Evolutionary conservation across 768 basidiomycete species (phyloP).

Genomic region (Tylopilus sp.): DNA sequence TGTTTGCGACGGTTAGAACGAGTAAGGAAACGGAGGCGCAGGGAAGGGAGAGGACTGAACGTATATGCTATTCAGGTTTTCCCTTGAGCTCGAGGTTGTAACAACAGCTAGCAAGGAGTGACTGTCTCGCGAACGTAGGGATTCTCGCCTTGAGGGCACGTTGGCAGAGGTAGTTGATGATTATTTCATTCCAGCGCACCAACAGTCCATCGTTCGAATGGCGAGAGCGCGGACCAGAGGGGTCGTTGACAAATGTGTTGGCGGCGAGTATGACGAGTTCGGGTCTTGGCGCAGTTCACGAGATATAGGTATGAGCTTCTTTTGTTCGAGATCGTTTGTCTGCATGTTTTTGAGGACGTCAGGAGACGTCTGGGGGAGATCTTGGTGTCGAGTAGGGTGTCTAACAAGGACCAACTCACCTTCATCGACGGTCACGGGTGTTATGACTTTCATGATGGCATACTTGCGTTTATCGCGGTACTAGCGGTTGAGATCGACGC

Average conservation of each 20-base stretch:
- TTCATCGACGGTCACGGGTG: conserved; percentile 99
- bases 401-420: conserved; percentile 43
- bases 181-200: conserved; percentile 98
- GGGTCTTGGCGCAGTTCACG: conserved; percentile 99
- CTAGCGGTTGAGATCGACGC: too few relatives aligned
- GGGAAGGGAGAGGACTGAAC: too few relatives aligned
- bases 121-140: conserved; percentile 99
- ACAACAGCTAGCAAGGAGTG: too few relatives aligned
- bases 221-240: too few relatives aligned
- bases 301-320: conserved; percentile 98
- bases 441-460: conserved; percentile 96
- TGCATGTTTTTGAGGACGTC: too few relatives aligned
- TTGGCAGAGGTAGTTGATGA: conserved; percentile 91
- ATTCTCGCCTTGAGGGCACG: conserved; percentile 89
- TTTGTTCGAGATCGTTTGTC: too few relatives aligned
- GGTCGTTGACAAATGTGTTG: conserved; percentile 97
- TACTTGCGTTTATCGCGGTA: conserved; percentile 94
- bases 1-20: too few relatives aligned
- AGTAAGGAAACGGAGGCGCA: too few relatives aligned
- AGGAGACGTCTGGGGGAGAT: conserved; percentile 65
- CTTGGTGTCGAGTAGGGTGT: conserved; percentile 7
- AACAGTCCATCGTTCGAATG: conserved; percentile 95
- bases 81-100: too few relatives aligned
- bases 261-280: too few relatives aligned
- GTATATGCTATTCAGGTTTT: too few relatives aligned